Evolutionary conservation across 306 rosid species (phyloP), one percentile per base, ranked within the genome.

Genomic region (Pueraria montana): DNA sequence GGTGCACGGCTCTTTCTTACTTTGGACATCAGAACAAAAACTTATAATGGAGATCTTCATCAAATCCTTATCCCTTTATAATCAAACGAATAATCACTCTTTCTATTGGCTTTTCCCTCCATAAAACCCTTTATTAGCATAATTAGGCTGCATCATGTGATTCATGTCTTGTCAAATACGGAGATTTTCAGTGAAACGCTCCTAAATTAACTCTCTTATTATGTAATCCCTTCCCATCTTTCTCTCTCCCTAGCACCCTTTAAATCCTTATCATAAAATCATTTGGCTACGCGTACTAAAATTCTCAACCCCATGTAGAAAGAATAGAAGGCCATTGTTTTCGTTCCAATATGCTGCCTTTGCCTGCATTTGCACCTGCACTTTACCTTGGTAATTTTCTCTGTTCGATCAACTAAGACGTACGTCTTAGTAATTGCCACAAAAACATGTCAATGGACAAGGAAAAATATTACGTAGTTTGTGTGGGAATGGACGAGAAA

Each of bases 311-410:
- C 24, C 70, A 32, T 48, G 56, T 74, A 34, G 21, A 18, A 52
- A 34, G 21, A 18, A 52, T 52, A n/a, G 8, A n/a, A 26, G n/a
- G 6, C 42, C n/a, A 23, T 34, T 20, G 6, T 64, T 4, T 52
- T 20, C 40, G 11, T 20, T 67, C 92, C 92, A 84, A 77, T 20
- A 74, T 86, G 88, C 67, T 48, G 86, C 85, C 63, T 90, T 90
- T 82, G 45, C 81, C 94, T 91, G 94, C 94, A 89, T 91, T 91
- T 91, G 94, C 92, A 91, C 91, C 93, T 91, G 96, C 96, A 91
- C 93, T 79, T 67, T 69, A 21, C 55, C 55, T 69, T 69, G 58
- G 23, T 67, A 2, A 0, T 43, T 69, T 71, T 17, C 23, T 4
- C 21, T 59, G 8, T 52, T 36, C 71, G 32, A 27, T 27, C 40